Evolutionary conservation across 176 grass and related monocot species (phyloP).

Genomic region (Thinopyrum elongatum): DNA sequence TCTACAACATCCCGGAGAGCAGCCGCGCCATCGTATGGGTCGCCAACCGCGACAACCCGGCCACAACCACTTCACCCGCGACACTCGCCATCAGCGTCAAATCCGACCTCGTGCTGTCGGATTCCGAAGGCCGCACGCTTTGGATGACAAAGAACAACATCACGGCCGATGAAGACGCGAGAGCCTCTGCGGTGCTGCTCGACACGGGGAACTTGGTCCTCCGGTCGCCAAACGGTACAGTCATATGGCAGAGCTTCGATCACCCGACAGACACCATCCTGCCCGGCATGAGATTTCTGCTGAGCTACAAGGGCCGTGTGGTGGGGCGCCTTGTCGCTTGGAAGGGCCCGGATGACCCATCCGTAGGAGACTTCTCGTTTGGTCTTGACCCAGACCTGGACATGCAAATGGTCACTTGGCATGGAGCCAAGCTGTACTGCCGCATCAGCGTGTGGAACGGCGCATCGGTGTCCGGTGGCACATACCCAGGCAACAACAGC

Average conservation of each 20-base stretch:
- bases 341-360: slow-evolving; percentile 36
- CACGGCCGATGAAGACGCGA: not conserved
- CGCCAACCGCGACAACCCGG: not conserved
- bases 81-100: not conserved
- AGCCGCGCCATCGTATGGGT: not conserved
- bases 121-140: not conserved
- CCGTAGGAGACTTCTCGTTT: slow-evolving; percentile 14
- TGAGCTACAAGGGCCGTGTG: not conserved
- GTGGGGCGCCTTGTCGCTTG: slow-evolving; percentile 20
- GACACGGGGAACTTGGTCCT: slow-evolving; percentile 39
- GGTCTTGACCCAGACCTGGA: not conserved
- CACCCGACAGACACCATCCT: slow-evolving; percentile 37
- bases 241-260: slow-evolving; percentile 44
- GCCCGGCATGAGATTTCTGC: slow-evolving; percentile 16
- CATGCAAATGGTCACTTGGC: slow-evolving; percentile 17
- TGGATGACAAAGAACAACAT: not conserved
- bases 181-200: not conserved
- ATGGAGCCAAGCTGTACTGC: not conserved
- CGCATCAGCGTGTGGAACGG: slow-evolving; percentile 41
- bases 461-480: not conserved
- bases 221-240: not conserved
- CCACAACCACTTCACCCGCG: not conserved
- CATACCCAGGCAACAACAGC: not conserved
- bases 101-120: not conserved
- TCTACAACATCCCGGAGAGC: slow-evolving; percentile 14